Conservation (phyloP, 1,139 yeast genomes). For the Pichia sp. region DNA sequence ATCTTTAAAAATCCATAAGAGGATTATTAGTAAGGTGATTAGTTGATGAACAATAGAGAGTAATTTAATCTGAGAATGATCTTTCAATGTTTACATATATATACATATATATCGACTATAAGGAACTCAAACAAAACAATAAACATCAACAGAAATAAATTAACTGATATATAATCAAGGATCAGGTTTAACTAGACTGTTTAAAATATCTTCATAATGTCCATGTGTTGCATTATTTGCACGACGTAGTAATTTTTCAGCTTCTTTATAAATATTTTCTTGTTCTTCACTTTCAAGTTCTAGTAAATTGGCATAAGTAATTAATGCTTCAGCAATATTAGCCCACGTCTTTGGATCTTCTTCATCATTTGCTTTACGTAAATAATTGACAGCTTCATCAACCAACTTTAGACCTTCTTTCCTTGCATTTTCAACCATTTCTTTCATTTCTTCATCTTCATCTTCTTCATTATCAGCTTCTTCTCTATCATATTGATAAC, state of each 20-base stretch:
- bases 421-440: slow-evolving; percentile 36
- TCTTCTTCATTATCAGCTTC: slow-evolving; percentile 37
- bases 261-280: slow-evolving; percentile 55
- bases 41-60: too few species aligned
- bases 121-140: too few species aligned
- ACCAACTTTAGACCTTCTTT: slow-evolving; percentile 45
- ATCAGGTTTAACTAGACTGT: slow-evolving; percentile 35
- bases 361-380: slow-evolving; percentile 55
- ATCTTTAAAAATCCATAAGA: too few species aligned
- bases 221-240: slow-evolving; percentile 79
- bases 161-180: too few species aligned
- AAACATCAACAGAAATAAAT: too few species aligned
- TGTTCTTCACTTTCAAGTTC: slow-evolving; percentile 63
- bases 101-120: too few species aligned
- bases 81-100: too few species aligned
- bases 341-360: slow-evolving; percentile 82
- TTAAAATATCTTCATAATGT: slow-evolving; percentile 55
- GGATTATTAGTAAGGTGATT: too few species aligned
- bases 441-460: slow-evolving; percentile 26
- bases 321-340: slow-evolving; percentile 75
- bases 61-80: too few species aligned
- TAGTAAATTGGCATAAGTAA: slow-evolving; percentile 67
- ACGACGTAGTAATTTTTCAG: slow-evolving; percentile 53
- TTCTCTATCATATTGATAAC: slow-evolving; percentile 46
- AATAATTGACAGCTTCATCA: slow-evolving; percentile 49